Evolutionary conservation across 2,329 filamentous ascomycete species (phyloP).

Genomic region (Ascocoryne sarcoides): DNA sequence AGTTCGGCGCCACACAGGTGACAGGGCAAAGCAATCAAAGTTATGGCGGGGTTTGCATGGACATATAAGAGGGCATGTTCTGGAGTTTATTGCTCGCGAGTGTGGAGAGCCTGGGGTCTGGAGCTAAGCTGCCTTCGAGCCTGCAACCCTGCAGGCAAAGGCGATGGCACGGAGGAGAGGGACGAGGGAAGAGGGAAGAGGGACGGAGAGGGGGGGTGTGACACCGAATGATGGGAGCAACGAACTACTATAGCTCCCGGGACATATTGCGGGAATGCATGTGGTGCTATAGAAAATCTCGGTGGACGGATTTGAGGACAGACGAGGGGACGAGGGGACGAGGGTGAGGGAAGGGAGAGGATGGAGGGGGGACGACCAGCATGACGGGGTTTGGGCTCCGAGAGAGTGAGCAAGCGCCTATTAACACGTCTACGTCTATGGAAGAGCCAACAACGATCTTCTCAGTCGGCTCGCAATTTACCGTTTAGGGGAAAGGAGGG

Average conservation of each 20-base stretch:
- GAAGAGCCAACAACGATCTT: no score
- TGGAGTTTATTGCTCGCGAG: slow-evolving; percentile 20
- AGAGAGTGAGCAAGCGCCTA: no score
- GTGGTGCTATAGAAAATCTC: no score
- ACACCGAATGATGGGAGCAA: neutral
- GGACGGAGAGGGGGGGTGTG: neutral
- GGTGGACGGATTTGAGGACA: neutral
- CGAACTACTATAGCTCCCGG: no score
- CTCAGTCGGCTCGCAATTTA: no score
- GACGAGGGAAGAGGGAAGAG: neutral
- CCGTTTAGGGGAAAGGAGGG: no score
- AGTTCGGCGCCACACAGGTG: slow-evolving; percentile 19
- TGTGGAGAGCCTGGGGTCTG: slow-evolving; percentile 15
- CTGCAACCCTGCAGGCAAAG: neutral
- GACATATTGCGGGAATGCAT: no score
- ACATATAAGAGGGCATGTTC: slow-evolving; percentile 19
- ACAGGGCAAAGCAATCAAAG: slow-evolving; percentile 20
- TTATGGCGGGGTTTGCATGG: slow-evolving; percentile 28
- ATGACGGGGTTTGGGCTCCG: no score
- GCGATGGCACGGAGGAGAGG: neutral
- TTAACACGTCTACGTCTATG: no score
- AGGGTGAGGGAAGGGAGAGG: neutral
- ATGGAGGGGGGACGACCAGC: no score
- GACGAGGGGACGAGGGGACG: neutral
- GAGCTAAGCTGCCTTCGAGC: neutral